Evolutionary conservation across 805 yeast genomes (phyloP), one percentile per base, ranked within the genome.

Genomic region (Wickerhamiella vanderwaltii): DNA sequence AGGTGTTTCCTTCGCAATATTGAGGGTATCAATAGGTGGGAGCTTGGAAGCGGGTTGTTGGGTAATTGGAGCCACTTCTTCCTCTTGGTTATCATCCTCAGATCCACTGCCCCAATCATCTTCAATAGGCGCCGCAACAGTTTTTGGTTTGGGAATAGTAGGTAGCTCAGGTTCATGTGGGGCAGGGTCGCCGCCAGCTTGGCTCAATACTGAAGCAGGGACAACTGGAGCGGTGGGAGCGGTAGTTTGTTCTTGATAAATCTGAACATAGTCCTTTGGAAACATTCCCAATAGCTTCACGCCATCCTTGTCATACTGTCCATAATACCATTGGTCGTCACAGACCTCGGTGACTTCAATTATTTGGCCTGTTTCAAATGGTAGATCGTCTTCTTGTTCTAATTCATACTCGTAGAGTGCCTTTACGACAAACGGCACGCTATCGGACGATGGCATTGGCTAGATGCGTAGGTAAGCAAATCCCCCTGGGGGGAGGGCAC

Each of bases 301-400:
- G 9, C 60, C 19, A 50, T 32, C 7, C 48, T 54, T 4, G 3
- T 52, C 54, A 51, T 71, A 80, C 4, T 67, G 63, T 3, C 98
- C 98, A 29, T 71, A 65, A 55, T 73, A 80, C 97, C 97, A 91
- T 48, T 87, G 95, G 5, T 77, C 94, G 58, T 88, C 96, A 51
- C 85, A 95, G 41, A 83, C 67, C 29, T 73, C 75, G 4, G 78
- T 75, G 20, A 88, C 95, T 3, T 75, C 72, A 49, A 88, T 78
- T 22, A 71, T 49, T 57, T 81, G 85, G 16, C 81, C 87, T 4
- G 65, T 72, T 0, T 59, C 58, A 51, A 88, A 87, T 25, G 71
- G 66, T 56, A 88, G 69, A 58, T 88, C 98, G 57, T 91, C 97
- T 22, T 77, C 84, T 48, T 75, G 84, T 40, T 78, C 84, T 3